Evolutionary conservation across 495 filamentous ascomycete genomes (phyloP).

Genomic region (Lichenothelia convexa): DNA sequence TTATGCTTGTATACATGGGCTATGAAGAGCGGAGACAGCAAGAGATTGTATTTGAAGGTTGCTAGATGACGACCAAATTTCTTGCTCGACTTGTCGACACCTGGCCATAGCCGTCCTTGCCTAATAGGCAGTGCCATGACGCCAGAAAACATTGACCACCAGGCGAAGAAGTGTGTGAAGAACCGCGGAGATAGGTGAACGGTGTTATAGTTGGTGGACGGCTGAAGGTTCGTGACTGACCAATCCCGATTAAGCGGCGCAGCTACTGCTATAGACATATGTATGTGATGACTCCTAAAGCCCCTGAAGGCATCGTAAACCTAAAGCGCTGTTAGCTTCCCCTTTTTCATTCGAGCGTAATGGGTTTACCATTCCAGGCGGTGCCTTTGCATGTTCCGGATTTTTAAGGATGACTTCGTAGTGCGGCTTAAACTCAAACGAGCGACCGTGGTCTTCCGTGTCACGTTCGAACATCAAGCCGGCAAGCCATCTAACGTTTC

Average conservation of each 20-base stretch:
- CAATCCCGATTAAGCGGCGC: slow-evolving; percentile 70
- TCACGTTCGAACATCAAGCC: slow-evolving; percentile 86
- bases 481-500: slow-evolving; percentile 76
- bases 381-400: slow-evolving; percentile 47
- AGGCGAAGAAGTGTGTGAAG: slow-evolving; percentile 95
- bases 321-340: slow-evolving; percentile 18
- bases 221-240: slow-evolving; percentile 48
- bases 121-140: slow-evolving; percentile 89
- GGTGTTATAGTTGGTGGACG: slow-evolving; percentile 81
- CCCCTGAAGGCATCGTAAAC: slow-evolving; percentile 82
- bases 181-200: slow-evolving; percentile 85
- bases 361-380: slow-evolving; percentile 23
- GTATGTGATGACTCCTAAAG: slow-evolving; percentile 89
- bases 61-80: slow-evolving; percentile 94
- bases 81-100: slow-evolving; percentile 85
- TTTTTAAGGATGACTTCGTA: slow-evolving; percentile 78
- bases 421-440: slow-evolving; percentile 78
- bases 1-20: slow-evolving; percentile 98
- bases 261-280: slow-evolving; percentile 74
- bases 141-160: slow-evolving; percentile 93
- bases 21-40: slow-evolving; percentile 81
- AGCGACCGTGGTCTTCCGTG: slow-evolving; percentile 41
- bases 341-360: background rate
- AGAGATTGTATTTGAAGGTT: slow-evolving; percentile 91
- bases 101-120: slow-evolving; percentile 79